phyloP scores from a whole-genome alignment of 306 rosid genomes.

The Sophora flavescens region DNA sequence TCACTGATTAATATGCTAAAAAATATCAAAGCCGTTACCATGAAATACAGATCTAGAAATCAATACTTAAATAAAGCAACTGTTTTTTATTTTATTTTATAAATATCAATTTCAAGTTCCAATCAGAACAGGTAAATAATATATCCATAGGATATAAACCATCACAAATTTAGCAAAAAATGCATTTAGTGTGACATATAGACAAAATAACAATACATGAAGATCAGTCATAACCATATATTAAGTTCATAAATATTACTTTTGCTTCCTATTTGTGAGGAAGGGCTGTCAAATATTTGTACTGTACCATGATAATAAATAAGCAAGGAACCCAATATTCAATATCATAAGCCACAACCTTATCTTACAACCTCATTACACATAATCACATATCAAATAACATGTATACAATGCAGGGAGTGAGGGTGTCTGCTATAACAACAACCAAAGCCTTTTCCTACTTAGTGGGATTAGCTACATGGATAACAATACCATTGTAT shows the following conservation, averaged over 20 bases:
- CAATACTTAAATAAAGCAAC: neutral
- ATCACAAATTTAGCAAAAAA: constrained; percentile 24
- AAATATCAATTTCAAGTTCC: neutral
- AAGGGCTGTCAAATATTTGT: neutral
- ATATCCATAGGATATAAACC: constrained; percentile 15
- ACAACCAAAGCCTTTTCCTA: no score
- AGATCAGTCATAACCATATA: neutral
- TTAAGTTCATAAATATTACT: constrained; percentile 4
- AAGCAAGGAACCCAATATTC: constrained; percentile 1
- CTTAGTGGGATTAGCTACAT: no score
- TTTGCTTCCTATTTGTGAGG: constrained; percentile 4
- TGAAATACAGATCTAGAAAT: constrained; percentile 18
- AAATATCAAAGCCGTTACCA: neutral
- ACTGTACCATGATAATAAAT: neutral
- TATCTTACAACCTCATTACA: constrained; percentile 25
- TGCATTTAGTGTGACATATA: constrained; percentile 9
- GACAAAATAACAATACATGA: constrained; percentile 4
- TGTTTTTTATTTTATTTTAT: neutral
- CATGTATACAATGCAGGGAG: neutral
- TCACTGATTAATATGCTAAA: constrained; percentile 18
- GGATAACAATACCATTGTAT: no score
- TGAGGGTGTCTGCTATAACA: no score
- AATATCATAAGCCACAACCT: constrained; percentile 11
- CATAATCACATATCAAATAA: neutral
- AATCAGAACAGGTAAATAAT: constrained; percentile 22